These are phyloP conservation scores for Gillenia trifoliata DNA, from an alignment of 306 rosid genomes.

Conservation along the genomic window DNA sequence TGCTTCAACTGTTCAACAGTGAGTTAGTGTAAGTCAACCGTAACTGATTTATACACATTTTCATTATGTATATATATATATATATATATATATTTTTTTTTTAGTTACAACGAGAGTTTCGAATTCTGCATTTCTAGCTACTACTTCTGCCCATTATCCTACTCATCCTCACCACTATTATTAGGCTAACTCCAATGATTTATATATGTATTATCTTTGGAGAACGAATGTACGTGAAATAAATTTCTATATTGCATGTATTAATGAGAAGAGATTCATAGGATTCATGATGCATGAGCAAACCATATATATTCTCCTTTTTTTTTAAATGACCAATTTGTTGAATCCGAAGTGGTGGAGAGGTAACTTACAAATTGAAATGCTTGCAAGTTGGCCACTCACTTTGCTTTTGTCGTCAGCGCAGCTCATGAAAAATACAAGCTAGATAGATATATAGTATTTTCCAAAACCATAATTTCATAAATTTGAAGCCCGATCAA, in stretches of 20 bases:
- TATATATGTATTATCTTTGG: background rate
- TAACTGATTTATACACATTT: background rate
- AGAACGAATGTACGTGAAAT: background rate
- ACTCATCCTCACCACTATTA: no score
- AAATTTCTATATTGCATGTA: background rate
- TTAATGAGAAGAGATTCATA: background rate
- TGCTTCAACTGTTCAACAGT: background rate
- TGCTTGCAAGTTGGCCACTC: constrained; percentile 23
- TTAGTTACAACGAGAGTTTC: background rate
- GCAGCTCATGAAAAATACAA: background rate
- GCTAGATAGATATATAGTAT: no score
- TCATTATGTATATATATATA: no score
- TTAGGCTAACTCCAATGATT: background rate
- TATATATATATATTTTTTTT: no score
- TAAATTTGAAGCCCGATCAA: background rate
- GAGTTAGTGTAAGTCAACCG: background rate
- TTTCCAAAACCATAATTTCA: background rate
- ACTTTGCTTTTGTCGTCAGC: constrained; percentile 17
- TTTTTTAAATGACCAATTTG: constrained; percentile 6
- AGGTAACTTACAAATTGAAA: background rate
- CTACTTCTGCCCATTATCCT: no score
- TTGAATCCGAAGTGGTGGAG: constrained; percentile 9
- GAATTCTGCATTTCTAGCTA: background rate
- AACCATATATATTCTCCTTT: background rate
- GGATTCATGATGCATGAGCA: background rate